These are phyloP conservation scores for Candida taoyuanica DNA, from an alignment of 805 yeast species.

Conservation along the genomic window DNA sequence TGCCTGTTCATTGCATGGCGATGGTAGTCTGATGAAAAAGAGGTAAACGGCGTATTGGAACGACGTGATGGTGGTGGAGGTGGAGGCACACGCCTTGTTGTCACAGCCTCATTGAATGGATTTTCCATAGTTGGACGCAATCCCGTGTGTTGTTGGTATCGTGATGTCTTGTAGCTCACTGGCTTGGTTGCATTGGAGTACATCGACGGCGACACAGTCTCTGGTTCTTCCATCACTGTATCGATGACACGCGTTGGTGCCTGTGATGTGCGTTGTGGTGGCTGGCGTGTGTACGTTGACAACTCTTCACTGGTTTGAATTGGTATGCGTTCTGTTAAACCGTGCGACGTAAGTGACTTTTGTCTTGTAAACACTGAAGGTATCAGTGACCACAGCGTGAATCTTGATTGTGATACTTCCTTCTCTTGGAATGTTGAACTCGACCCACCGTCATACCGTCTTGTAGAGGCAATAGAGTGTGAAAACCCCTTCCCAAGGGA, in stretches of 20 bases:
- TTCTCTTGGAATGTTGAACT: background rate
- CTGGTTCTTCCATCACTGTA: slow-evolving; percentile 27
- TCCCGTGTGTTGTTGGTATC: slow-evolving; percentile 20
- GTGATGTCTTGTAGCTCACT: slow-evolving; percentile 8
- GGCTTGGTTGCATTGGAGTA: background rate
- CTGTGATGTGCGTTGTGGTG: slow-evolving; percentile 5
- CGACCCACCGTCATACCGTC: slow-evolving; percentile 19
- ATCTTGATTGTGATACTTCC: background rate
- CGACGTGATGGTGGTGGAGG: slow-evolving; percentile 23
- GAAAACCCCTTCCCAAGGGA: slow-evolving; percentile 22
- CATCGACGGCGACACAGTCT: slow-evolving; percentile 7
- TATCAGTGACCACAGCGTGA: too few relatives aligned
- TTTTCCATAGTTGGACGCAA: slow-evolving; percentile 8
- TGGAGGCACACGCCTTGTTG: slow-evolving; percentile 14
- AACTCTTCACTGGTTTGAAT: slow-evolving; percentile 2
- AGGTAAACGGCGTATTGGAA: slow-evolving; percentile 1
- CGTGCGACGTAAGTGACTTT: slow-evolving; percentile 10
- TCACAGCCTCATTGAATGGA: slow-evolving; percentile 18
- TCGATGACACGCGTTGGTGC: slow-evolving; percentile 18
- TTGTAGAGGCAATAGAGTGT: slow-evolving; percentile 25
- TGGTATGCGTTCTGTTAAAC: slow-evolving; percentile 4
- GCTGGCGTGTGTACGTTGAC: slow-evolving; percentile 6
- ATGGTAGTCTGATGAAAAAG: slow-evolving; percentile 10
- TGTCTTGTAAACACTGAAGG: too few relatives aligned
- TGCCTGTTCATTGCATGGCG: slow-evolving; percentile 22